Base-by-base conservation (phyloP, 345 rosid species). In the Lepidium aucheri region DNA sequence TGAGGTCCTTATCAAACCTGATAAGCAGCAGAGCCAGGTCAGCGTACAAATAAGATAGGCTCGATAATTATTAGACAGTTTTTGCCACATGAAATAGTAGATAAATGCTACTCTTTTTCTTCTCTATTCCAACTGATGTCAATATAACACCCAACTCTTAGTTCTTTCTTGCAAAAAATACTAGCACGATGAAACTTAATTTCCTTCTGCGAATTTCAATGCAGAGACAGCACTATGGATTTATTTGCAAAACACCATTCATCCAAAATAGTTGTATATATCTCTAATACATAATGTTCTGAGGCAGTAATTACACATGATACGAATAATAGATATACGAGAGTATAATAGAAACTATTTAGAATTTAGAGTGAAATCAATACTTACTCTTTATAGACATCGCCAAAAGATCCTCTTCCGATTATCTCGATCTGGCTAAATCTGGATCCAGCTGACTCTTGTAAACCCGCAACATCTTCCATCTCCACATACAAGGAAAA, bases 371-470 rank as follows among this genome's bases (percentile, higher is more conserved):
- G 20, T 40, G 33, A 12, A 34, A 39, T 14, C 8, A 53, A 65
- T 7, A 83, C 89, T 80, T 77, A 93, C 98, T 90, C 98, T 84
- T 93, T 93, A 73, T 90, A 93, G 68, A 93, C 98, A 49, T 93
- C 98, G 0, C 98, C 98, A 41, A 93, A 93, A 0, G 97, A 93
- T 39, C 98, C 98, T 83, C 91, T 85, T 32, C 98, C 98, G n/a
- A 93, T 93, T 79, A 88, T 83, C 84, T 90, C 96, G 58, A 80
- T 68, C 30, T 87, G 85, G 74, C 78, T 85, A 79, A 93, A 93
- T 78, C 95, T 84, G 63, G 82, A 69, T 67, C 90, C 91, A 0
- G 95, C 82, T 2, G 97, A 96, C 80, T 90, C 97, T 32, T 70
- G 75, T 70, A 94, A 77, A 40, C 91, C 99, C 24, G 76, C 83